phyloP scores from a whole-genome alignment of 2,329 filamentous ascomycete genomes.

The Penicillium brasilianum region DNA sequence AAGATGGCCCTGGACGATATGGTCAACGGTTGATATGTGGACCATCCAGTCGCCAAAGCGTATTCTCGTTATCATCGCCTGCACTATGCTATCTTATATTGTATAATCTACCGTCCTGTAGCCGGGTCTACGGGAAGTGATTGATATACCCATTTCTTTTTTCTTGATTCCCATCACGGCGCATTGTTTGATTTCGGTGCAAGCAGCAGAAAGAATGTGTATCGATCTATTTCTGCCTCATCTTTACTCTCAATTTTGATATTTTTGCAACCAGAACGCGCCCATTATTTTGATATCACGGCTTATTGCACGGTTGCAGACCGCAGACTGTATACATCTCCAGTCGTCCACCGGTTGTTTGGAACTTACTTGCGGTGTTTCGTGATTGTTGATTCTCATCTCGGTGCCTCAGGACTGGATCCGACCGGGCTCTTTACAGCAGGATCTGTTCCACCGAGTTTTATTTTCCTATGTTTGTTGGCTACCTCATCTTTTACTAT shows the following conservation, averaged over 20 bases:
- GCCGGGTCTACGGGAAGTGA: constrained; percentile 31
- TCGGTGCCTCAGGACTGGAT: constrained; percentile 4
- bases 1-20: constrained; percentile 50
- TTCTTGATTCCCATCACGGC: constrained; percentile 6
- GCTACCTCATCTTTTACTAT: constrained; percentile 5
- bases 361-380: not conserved
- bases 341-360: too few relatives aligned
- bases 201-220: not conserved
- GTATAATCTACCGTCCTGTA: constrained; percentile 30
- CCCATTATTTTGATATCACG: not conserved
- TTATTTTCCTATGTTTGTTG: constrained; percentile 2
- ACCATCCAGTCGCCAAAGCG: not conserved
- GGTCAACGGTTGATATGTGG: constrained; percentile 41
- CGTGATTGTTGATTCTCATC: not conserved
- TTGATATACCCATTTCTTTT: constrained; percentile 20
- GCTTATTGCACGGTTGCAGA: not conserved
- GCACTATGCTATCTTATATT: constrained; percentile 29
- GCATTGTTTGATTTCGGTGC: constrained; percentile 1
- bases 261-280: too few relatives aligned
- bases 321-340: too few relatives aligned
- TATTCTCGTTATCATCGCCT: not conserved
- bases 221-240: not conserved
- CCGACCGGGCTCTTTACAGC: not conserved
- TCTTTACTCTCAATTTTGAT: constrained; percentile 1
- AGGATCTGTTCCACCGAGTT: not conserved